phyloP scores from a whole-genome alignment of 495 filamentous ascomycete species.

The Penicillium verhagenii region DNA sequence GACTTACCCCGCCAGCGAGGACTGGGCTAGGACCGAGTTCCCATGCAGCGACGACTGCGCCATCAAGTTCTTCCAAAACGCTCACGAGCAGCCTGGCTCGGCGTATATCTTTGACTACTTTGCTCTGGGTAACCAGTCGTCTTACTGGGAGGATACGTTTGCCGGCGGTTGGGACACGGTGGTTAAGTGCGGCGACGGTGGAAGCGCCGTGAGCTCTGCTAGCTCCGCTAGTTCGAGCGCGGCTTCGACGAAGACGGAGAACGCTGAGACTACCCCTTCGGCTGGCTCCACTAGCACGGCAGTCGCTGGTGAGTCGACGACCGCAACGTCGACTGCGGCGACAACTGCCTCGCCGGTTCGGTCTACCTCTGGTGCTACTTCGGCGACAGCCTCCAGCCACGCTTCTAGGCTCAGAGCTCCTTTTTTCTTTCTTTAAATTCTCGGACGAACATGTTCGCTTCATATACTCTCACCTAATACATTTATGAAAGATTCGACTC shows the following conservation, averaged over 20 bases:
- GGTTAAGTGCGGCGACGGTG: slow-evolving; percentile 18
- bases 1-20: slow-evolving; percentile 17
- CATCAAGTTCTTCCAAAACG: slow-evolving; percentile 24
- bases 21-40: slow-evolving; percentile 23
- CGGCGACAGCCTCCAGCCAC: slow-evolving; percentile 20
- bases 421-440: neutral
- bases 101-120: slow-evolving; percentile 24
- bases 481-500: no score
- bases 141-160: slow-evolving; percentile 24
- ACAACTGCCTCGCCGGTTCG: neutral
- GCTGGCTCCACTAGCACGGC: slow-evolving; percentile 2
- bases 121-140: slow-evolving; percentile 14
- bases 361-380: slow-evolving; percentile 10
- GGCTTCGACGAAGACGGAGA: slow-evolving; percentile 15
- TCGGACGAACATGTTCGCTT: no score
- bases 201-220: slow-evolving; percentile 15
- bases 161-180: slow-evolving; percentile 25
- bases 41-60: slow-evolving; percentile 26
- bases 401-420: slow-evolving; percentile 18
- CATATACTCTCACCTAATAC: no score
- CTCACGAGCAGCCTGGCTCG: slow-evolving; percentile 26
- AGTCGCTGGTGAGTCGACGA: slow-evolving; percentile 10
- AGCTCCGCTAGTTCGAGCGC: slow-evolving; percentile 16
- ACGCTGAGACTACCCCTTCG: slow-evolving; percentile 6
- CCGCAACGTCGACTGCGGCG: slow-evolving; percentile 9